Base-by-base conservation (phyloP, 2,329 filamentous ascomycete species). In the Clarireedia monteithiana region DNA sequence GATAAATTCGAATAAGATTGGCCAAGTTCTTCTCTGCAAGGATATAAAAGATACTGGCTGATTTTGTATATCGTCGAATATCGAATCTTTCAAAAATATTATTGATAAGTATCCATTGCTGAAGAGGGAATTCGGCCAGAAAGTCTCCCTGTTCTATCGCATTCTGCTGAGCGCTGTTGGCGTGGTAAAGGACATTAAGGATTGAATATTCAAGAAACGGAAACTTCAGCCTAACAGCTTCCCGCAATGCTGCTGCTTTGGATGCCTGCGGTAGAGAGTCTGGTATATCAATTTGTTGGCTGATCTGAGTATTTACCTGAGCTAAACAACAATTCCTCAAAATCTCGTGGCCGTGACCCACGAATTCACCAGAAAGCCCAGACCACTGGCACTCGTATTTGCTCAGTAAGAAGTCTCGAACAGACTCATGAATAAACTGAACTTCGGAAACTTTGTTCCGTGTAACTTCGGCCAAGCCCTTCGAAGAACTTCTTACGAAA, bases 151-250 rank as follows among this genome's bases (percentile, higher is more conserved):
- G 73, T 4, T 60, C 30, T 34, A 72, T 61, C 2, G 56, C 59
- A 63, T 58, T 58, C 4, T 61, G 57, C 52, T 68, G 62, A 47
- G 74, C 73, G 38, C 20, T 34, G 42, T 78, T 62, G 9, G 75
- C 69, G 55, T 79, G 76, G 48, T 64, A 58, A 15, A 79, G 63
- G 9, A 77, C 40, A 53, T 74, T 67, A 6, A 64, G 59, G 15
- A 70, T 63, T 17, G 75, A 71, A 61, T 79, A 79, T 50, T 72
- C 59, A 5, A 82, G 65, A 48, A 82, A 78, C 1, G 76, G 73
- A 53, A 71, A 75, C 14, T 59, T 61, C 2, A 50, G 10, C 27
- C 26, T 56, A 15, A 63, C 60, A 40, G 36, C 49, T 50, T 63
- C 23, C 42, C 67, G 64, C 36, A 68, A 56, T 10, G 47, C 15